A percentile compares a stretch with the other conserved stretches of the same genome.
These are phyloP conservation scores for Haberlea rhodopensis DNA, from an alignment of 257 asterid genomes.

Conservation along the genomic window DNA sequence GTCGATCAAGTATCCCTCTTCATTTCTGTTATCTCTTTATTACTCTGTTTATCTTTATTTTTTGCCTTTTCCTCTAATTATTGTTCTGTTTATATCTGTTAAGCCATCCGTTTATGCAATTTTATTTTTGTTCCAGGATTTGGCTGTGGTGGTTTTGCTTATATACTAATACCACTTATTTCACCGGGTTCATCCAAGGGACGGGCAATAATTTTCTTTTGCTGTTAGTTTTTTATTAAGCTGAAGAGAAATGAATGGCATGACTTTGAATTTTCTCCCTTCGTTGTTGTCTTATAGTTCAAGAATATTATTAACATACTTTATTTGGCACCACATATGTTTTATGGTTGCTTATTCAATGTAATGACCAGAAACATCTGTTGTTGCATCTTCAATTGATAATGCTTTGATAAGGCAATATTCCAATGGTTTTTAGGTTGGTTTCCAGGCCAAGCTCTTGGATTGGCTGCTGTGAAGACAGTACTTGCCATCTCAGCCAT, in stretches of 20 bases:
- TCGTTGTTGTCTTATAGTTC: constrained; percentile 22
- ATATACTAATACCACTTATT: constrained; percentile 93
- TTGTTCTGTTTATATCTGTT: constrained; percentile 17
- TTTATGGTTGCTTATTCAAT: constrained; percentile 14
- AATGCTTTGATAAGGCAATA: constrained; percentile 17
- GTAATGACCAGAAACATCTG: constrained; percentile 10
- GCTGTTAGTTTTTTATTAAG: not conserved
- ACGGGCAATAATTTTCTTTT: constrained; percentile 61
- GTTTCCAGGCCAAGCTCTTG: constrained; percentile 97
- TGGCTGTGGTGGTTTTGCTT: constrained; percentile 99
- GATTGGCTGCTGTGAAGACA: constrained; percentile 98
- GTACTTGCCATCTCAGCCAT: constrained; percentile 94
- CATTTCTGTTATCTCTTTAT: constrained; percentile 7
- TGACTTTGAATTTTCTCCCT: constrained; percentile 13
- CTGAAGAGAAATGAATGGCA: constrained; percentile 13
- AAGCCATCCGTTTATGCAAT: constrained; percentile 25
- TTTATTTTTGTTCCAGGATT: constrained; percentile 82
- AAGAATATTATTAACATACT: constrained; percentile 20
- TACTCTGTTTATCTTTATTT: not conserved
- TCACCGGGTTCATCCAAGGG: constrained; percentile 98
- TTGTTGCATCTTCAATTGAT: constrained; percentile 22
- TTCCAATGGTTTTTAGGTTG: constrained; percentile 55
- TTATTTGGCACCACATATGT: constrained; percentile 17
- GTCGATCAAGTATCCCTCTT: constrained; percentile 2
- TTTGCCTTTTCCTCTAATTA: constrained; percentile 1